Evolutionary conservation across 257 asterid genomes (phyloP), one percentile per base, ranked within the genome.

Genomic region (Forsythia viridissima): DNA sequence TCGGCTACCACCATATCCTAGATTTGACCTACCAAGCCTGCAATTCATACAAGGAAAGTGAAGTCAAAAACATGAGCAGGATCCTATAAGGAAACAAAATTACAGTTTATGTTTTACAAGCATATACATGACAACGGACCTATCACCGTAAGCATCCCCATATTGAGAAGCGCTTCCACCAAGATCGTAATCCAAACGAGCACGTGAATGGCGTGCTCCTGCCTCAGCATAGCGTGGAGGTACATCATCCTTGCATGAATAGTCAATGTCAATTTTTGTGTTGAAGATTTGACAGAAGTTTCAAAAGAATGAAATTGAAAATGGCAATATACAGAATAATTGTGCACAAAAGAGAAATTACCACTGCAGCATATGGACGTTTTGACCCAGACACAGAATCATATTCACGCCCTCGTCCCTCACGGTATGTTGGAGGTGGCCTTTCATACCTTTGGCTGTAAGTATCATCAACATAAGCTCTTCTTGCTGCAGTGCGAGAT

Each of bases 151-250:
- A 76, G 93, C 85, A 85, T 93, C 99, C 74, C 88, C 88, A 48
- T 96, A 96, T 69, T 91, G 97, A 59, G 99, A 82, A 83, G 90
- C 86, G 80, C 97, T 85, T 71, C 90, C 87, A 73, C 90, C 89
- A 82, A 81, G 74, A 71, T 93, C 98, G 83, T 93, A 96, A 80
- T 94, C 98, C 79, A 92, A 73, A 73, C 97, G 97, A 76, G 98
- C 90, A 84, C 98, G 97, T 74, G 97, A 89, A 78, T 88, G 92
- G 78, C 98, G 97, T 75, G 82, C 84, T 70, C 97, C 97, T n/a
- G 92, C 57, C 66, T 96, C 99, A 46, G 87, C 37, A 84, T 91
- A 96, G 57, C 96, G 97, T 16, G 94, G 93, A 83, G 98, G 97
- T 75, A 81, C 90, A 59, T 92, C 97, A 71, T 93, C 98, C 98